Percentiles rank a stretch among this genome's conserved stretches.
Conservation (phyloP, 2,329 filamentous ascomycete species). For the Microcyclosporella mali region DNA sequence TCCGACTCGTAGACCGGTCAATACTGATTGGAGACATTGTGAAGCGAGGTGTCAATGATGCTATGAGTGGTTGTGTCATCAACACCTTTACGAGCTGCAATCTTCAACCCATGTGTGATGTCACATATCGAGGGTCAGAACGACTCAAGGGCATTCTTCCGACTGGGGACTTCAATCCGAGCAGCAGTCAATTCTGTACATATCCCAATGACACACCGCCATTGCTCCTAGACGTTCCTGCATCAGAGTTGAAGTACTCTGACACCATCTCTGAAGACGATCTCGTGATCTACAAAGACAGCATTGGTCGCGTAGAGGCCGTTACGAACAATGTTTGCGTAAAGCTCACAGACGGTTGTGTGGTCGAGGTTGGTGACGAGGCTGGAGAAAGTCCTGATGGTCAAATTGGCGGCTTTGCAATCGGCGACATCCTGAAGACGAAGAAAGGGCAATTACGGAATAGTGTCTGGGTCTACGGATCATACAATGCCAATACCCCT, state of each 20-base stretch:
- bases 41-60: slow-evolving; percentile 43
- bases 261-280: slow-evolving; percentile 43
- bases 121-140: slow-evolving; percentile 17
- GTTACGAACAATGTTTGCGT: slow-evolving; percentile 47
- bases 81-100: slow-evolving; percentile 43
- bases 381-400: slow-evolving; percentile 31
- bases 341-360: slow-evolving; percentile 46
- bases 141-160: slow-evolving; percentile 22
- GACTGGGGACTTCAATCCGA: slow-evolving; percentile 9
- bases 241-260: slow-evolving; percentile 25
- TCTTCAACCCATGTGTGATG: slow-evolving; percentile 32
- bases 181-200: slow-evolving; percentile 11
- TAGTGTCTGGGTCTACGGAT: slow-evolving; percentile 49
- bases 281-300: slow-evolving; percentile 49
- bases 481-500: slow-evolving; percentile 44
- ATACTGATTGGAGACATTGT: slow-evolving; percentile 52
- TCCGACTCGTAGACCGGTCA: slow-evolving; percentile 49
- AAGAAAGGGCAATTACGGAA: slow-evolving; percentile 47
- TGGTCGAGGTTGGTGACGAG: slow-evolving; percentile 48
- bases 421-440: slow-evolving; percentile 47
- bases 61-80: slow-evolving; percentile 51
- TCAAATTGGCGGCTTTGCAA: slow-evolving; percentile 30
- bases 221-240: slow-evolving; percentile 25
- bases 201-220: slow-evolving; percentile 13
- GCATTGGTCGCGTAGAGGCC: slow-evolving; percentile 50